phyloP scores from a whole-genome alignment of 1,284 basidiomycete species.

The Cryptococcus sp. region DNA sequence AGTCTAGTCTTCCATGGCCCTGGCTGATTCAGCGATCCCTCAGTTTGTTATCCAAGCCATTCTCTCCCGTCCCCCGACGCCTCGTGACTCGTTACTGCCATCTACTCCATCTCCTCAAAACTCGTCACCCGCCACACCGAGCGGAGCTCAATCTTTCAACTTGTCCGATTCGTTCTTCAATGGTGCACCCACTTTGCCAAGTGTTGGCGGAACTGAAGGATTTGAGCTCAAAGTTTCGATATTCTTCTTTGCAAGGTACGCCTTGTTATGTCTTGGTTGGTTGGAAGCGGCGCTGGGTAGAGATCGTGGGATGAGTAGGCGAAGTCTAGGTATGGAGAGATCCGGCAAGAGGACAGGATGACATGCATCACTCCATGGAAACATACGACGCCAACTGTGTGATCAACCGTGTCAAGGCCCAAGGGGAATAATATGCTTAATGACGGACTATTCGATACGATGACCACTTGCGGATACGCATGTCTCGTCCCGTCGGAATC shows the following conservation, averaged over 20 bases:
- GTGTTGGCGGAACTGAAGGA: neutral
- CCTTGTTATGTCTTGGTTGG: conserved; percentile 30
- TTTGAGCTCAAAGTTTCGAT: conserved; percentile 24
- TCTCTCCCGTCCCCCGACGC: conserved; percentile 33
- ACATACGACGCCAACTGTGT: neutral
- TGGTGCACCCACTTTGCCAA: too few species aligned
- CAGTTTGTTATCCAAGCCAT: conserved; percentile 47
- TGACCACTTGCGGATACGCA: too few species aligned
- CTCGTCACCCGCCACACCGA: conserved; percentile 20
- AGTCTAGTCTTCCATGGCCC: neutral
- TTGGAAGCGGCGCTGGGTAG: conserved; percentile 29
- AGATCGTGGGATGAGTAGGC: conserved; percentile 13
- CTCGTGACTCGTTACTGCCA: conserved; percentile 17
- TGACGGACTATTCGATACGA: too few species aligned
- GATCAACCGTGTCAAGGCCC: neutral
- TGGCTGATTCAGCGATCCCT: neutral
- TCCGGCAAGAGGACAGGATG: conserved; percentile 11
- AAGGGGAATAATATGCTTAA: too few species aligned
- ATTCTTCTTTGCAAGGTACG: conserved; percentile 39
- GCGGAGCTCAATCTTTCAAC: neutral
- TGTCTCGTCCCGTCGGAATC: too few species aligned
- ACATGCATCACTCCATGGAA: neutral
- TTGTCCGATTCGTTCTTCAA: too few species aligned
- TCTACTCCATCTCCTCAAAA: conserved; percentile 23
- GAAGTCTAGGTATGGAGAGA: conserved; percentile 4